phyloP scores from a whole-genome alignment of 2,329 filamentous ascomycete genomes.

The Cladobotryum protrusum region DNA sequence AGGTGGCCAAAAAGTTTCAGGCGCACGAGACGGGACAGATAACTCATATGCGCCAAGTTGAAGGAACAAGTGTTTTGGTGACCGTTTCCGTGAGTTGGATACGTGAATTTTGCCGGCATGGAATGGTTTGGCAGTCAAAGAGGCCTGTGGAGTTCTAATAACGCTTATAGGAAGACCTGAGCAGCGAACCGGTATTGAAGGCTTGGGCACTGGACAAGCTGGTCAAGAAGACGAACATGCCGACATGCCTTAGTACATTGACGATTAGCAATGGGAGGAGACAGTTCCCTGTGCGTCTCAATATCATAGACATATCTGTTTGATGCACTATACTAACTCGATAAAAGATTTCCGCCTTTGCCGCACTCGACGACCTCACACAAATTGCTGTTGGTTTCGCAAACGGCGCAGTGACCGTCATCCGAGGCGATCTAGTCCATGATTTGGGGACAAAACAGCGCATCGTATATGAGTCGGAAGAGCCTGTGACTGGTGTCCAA shows the following conservation, averaged over 20 bases:
- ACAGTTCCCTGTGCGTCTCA: constrained; percentile 69
- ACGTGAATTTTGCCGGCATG: neutral
- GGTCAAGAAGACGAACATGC: constrained; percentile 87
- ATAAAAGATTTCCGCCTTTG: constrained; percentile 72
- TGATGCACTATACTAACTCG: neutral
- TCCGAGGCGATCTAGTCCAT: constrained; percentile 89
- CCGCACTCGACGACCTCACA: constrained; percentile 78
- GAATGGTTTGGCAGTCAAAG: neutral
- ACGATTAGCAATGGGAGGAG: constrained; percentile 84
- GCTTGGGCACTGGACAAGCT: constrained; percentile 96
- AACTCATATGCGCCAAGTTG: constrained; percentile 87
- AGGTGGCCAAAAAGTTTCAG: constrained; percentile 77
- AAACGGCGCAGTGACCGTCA: constrained; percentile 88
- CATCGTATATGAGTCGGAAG: constrained; percentile 92
- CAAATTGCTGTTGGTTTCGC: constrained; percentile 94
- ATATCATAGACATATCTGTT: neutral
- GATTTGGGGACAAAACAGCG: constrained; percentile 91
- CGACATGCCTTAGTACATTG: constrained; percentile 80
- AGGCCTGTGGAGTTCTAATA: neutral
- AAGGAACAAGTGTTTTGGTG: constrained; percentile 77
- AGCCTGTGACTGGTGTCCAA: constrained; percentile 88
- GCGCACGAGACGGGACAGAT: constrained; percentile 76
- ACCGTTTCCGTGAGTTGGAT: constrained; percentile 58
- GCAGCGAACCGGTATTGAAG: constrained; percentile 80
- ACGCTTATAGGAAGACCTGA: constrained; percentile 76